These are phyloP conservation scores for Luffa aegyptiaca DNA, from an alignment of 306 rosid species.

Conservation along the genomic window DNA sequence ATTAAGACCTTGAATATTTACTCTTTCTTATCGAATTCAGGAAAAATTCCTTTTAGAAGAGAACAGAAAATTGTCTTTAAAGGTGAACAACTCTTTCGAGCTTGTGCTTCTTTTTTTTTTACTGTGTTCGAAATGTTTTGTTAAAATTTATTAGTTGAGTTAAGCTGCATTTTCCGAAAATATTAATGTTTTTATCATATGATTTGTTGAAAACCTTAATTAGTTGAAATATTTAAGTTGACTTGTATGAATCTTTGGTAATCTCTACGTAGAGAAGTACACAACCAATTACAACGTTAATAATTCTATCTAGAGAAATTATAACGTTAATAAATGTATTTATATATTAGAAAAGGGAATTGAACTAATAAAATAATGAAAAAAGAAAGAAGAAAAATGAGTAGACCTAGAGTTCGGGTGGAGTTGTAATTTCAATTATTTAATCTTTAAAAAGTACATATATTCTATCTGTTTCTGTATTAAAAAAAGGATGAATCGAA, in stretches of 20 bases:
- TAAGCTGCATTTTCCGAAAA: background rate
- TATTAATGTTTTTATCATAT: too few species aligned
- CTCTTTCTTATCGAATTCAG: conserved; percentile 19
- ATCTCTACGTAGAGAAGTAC: background rate
- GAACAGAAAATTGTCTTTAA: conserved; percentile 22
- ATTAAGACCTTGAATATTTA: background rate
- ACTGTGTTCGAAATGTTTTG: background rate
- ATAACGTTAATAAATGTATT: background rate
- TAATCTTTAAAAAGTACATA: background rate
- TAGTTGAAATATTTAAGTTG: background rate
- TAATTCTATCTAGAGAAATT: too few species aligned
- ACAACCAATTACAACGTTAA: too few species aligned
- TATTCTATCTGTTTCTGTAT: background rate
- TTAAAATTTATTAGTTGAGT: background rate
- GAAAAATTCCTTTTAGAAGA: conserved; percentile 34
- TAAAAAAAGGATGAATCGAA: background rate
- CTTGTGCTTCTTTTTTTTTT: background rate
- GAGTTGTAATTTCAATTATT: background rate
- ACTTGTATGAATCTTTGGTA: background rate
- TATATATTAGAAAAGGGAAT: too few species aligned
- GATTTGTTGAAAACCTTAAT: too few species aligned
- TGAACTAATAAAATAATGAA: too few species aligned
- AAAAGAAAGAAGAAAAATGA: too few species aligned
- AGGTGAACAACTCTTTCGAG: conserved; percentile 20
- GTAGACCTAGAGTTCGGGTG: too few species aligned